These are phyloP conservation scores for Eucalyptus albens DNA, from an alignment of 345 rosid genomes.

Conservation along the genomic window DNA sequence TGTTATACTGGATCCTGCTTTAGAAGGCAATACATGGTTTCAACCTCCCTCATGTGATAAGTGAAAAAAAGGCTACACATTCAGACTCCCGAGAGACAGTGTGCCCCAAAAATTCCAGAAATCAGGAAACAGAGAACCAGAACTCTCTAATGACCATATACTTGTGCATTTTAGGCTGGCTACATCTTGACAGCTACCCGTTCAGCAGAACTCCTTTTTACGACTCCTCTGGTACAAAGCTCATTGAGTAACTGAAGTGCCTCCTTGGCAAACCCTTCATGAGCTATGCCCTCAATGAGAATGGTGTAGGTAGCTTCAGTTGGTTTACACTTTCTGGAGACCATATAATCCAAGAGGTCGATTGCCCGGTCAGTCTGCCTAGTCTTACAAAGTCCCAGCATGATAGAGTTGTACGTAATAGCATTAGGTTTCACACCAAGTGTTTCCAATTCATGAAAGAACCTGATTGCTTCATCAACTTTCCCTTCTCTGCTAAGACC, in stretches of 20 bases:
- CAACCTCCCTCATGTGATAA: neutral
- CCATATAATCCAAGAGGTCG: slow-evolving; percentile 78
- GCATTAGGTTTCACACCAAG: slow-evolving; percentile 58
- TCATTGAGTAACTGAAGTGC: slow-evolving; percentile 57
- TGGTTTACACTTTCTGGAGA: slow-evolving; percentile 65
- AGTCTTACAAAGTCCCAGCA: slow-evolving; percentile 70
- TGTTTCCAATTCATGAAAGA: slow-evolving; percentile 64
- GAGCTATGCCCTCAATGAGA: slow-evolving; percentile 77
- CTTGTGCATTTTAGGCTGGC: neutral
- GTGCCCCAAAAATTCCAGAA: neutral
- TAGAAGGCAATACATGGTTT: neutral
- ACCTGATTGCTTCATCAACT: slow-evolving; percentile 62
- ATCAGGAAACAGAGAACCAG: neutral
- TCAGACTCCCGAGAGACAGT: neutral
- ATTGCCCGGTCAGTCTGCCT: slow-evolving; percentile 67
- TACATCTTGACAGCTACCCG: slow-evolving; percentile 43
- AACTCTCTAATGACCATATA: neutral
- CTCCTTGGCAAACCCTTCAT: slow-evolving; percentile 73
- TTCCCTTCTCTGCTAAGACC: slow-evolving; percentile 81
- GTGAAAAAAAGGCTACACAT: neutral
- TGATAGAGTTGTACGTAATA: slow-evolving; percentile 56
- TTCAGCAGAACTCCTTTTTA: slow-evolving; percentile 61
- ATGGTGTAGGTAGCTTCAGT: slow-evolving; percentile 67
- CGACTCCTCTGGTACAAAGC: slow-evolving; percentile 56
- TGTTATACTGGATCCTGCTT: neutral